Evolutionary conservation across 345 rosid species (phyloP).

Genomic region (Kandelia obovata): DNA sequence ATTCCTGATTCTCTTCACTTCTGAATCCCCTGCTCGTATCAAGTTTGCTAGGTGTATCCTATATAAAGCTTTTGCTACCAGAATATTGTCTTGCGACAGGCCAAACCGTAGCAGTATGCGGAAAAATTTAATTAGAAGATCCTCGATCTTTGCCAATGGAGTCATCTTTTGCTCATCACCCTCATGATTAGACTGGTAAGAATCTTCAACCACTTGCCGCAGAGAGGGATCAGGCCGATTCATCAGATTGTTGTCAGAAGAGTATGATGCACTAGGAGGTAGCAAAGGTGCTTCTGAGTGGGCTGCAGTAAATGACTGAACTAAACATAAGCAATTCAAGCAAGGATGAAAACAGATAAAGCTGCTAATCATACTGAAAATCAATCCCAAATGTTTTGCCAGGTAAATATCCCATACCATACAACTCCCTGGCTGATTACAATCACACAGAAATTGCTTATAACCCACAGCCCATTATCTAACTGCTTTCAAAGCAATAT

Average conservation of each 20-base stretch:
- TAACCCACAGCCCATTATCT: background rate
- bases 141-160: conserved; percentile 56
- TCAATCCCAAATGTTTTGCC: no score
- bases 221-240: conserved; percentile 30
- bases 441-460: no score
- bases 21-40: conserved; percentile 73
- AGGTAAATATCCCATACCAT: no score
- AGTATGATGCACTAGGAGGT: conserved; percentile 31
- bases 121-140: conserved; percentile 65
- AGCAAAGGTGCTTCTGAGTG: conserved; percentile 31
- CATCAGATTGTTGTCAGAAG: conserved; percentile 42
- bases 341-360: no score
- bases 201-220: conserved; percentile 41
- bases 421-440: no score
- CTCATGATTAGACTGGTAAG: conserved; percentile 25
- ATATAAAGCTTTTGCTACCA: conserved; percentile 80
- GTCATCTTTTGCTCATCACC: conserved; percentile 33
- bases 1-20: conserved; percentile 49
- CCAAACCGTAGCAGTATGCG: conserved; percentile 71
- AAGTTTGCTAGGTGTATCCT: conserved; percentile 73
- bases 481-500: background rate
- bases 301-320: conserved; percentile 30
- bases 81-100: conserved; percentile 51
- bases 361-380: no score
- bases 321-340: background rate